phyloP scores from a whole-genome alignment of 345 rosid genomes.

The Lepidium africanum region DNA sequence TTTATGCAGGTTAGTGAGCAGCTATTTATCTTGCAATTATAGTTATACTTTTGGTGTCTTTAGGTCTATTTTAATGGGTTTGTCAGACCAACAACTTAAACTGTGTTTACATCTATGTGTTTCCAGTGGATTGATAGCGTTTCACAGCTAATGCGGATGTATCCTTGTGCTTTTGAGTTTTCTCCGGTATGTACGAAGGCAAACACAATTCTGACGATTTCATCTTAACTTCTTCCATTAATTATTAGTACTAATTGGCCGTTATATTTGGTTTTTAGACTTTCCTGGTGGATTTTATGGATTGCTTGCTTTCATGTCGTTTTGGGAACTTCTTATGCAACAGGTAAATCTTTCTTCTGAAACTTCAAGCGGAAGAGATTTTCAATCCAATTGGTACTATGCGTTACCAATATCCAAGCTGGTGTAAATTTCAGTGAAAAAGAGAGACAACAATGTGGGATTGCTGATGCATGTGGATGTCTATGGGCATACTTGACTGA shows the following conservation, averaged over 20 bases:
- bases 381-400: neutral
- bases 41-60: neutral
- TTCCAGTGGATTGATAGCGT: conserved; percentile 98
- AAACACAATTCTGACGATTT: neutral
- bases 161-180: conserved; percentile 97
- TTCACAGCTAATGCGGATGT: conserved; percentile 83
- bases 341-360: conserved; percentile 41
- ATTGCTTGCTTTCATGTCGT: conserved; percentile 83
- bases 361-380: neutral
- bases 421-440: conserved; percentile 63
- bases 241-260: neutral
- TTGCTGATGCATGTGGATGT: conserved; percentile 77
- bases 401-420: neutral
- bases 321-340: conserved; percentile 98
- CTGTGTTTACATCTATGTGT: conserved; percentile 5
- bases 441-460: conserved; percentile 78
- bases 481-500: conserved; percentile 83
- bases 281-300: conserved; percentile 92
- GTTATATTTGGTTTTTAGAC: conserved; percentile 38
- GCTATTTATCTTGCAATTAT: neutral
- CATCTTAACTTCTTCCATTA: neutral
- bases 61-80: neutral
- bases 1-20: conserved; percentile 67
- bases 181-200: conserved; percentile 60
- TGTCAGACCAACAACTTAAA: conserved; percentile 1